A percentile compares a stretch with the other conserved stretches of the same genome.
phyloP scores from a whole-genome alignment of 352 stramenopile genomes.

The Phytophthora brassicae region DNA sequence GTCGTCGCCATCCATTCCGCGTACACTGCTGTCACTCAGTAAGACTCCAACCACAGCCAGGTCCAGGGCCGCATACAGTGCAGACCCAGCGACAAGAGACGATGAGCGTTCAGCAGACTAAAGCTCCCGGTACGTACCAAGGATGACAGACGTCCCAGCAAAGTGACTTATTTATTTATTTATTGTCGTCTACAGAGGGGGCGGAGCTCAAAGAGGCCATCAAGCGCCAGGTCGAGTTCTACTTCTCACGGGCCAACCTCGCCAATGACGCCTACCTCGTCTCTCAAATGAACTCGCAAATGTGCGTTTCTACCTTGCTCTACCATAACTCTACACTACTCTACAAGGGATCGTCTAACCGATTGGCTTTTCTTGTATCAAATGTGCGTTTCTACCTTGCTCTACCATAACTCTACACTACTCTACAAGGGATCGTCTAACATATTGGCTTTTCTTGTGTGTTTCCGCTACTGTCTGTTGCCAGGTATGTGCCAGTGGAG shows the following conservation, averaged over 20 bases:
- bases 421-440: too few relatives aligned
- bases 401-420: too few relatives aligned
- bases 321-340: conserved; percentile 1
- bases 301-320: conserved; percentile 43
- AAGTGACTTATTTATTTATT: too few relatives aligned
- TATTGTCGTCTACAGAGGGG: conserved; percentile 51
- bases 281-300: conserved; percentile 90
- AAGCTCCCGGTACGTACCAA: conserved; percentile 23
- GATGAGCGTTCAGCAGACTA: conserved; percentile 32
- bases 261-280: conserved; percentile 87
- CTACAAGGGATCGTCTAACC: too few relatives aligned
- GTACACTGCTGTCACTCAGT: conserved; percentile 27
- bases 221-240: conserved; percentile 91
- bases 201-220: conserved; percentile 79
- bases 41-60: conserved; percentile 20
- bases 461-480: background rate
- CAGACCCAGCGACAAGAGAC: conserved; percentile 8
- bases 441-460: too few relatives aligned
- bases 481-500: conserved; percentile 84
- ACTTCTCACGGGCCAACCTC: conserved; percentile 89
- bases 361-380: too few relatives aligned
- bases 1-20: conserved; percentile 36
- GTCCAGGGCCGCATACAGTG: background rate
- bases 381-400: too few relatives aligned
- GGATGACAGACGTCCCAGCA: too few relatives aligned